phyloP scores from a whole-genome alignment of 352 stramenopile species.

The Globisporangium parvum region DNA sequence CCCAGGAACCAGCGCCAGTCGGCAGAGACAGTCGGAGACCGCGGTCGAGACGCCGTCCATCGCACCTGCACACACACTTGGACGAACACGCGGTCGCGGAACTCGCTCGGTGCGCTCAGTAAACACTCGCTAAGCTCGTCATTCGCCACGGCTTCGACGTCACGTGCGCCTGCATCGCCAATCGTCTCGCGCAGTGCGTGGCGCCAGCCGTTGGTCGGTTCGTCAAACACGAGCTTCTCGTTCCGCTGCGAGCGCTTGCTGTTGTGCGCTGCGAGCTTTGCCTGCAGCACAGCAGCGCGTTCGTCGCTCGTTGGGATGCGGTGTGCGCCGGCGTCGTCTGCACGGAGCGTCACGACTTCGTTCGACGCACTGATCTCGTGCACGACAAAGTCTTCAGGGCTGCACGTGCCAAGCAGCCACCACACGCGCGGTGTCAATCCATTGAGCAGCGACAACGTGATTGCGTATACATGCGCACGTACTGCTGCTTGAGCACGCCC shows the following conservation, averaged over 20 bases:
- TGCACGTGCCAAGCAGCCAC: no score
- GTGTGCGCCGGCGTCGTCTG: constrained; percentile 6
- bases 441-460: neutral
- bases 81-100: constrained; percentile 54
- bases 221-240: constrained; percentile 41
- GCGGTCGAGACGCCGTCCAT: no score
- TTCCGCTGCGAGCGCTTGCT: constrained; percentile 23
- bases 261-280: constrained; percentile 18
- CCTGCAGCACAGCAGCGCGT: constrained; percentile 24
- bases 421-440: no score
- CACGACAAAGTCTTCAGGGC: constrained; percentile 64
- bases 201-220: constrained; percentile 46
- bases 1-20: neutral
- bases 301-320: constrained; percentile 31
- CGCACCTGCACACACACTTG: constrained; percentile 72
- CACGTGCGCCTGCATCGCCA: constrained; percentile 6
- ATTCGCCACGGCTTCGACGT: constrained; percentile 20
- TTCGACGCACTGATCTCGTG: constrained; percentile 47
- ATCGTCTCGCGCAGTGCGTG: constrained; percentile 29
- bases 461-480: neutral
- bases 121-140: constrained; percentile 18
- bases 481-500: constrained; percentile 43
- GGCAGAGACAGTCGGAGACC: neutral
- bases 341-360: constrained; percentile 32
- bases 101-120: constrained; percentile 34